phyloP scores from a whole-genome alignment of 768 basidiomycete species.

The Mycena haematopus region DNA sequence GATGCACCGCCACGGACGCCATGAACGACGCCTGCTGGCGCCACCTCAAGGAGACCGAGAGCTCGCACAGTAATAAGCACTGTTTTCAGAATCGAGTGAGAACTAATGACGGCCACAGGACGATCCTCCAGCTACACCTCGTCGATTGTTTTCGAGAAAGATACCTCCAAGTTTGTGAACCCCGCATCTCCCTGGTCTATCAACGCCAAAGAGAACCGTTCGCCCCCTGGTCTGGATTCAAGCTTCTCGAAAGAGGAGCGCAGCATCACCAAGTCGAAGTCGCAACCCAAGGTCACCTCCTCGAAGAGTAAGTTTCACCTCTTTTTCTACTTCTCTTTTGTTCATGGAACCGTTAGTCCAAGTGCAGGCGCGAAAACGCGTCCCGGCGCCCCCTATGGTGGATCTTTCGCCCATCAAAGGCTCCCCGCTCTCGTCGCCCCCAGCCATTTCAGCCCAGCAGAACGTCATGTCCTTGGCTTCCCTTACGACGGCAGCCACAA shows the following conservation, averaged over 20 bases:
- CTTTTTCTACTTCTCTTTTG: neutral
- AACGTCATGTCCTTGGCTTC: slow-evolving; percentile 42
- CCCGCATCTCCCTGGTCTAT: slow-evolving; percentile 39
- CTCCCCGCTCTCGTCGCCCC: slow-evolving; percentile 54
- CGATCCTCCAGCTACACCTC: slow-evolving; percentile 56
- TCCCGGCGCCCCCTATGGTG: slow-evolving; percentile 38
- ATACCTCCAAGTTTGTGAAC: slow-evolving; percentile 47
- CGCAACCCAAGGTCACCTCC: slow-evolving; percentile 50
- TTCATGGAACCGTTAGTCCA: slow-evolving; percentile 23
- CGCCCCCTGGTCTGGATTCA: slow-evolving; percentile 43
- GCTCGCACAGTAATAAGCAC: slow-evolving; percentile 48
- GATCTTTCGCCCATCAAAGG: slow-evolving; percentile 61
- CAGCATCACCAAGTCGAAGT: slow-evolving; percentile 46
- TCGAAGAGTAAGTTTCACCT: slow-evolving; percentile 42
- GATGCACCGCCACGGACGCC: slow-evolving; percentile 71
- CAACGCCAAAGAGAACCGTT: slow-evolving; percentile 38
- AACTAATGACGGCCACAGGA: slow-evolving; percentile 37
- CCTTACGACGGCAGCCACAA: slow-evolving; percentile 33
- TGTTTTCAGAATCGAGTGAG: neutral
- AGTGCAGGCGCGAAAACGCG: slow-evolving; percentile 47
- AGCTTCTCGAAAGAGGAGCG: slow-evolving; percentile 28
- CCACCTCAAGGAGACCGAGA: slow-evolving; percentile 35
- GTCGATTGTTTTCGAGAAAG: slow-evolving; percentile 58
- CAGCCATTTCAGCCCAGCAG: slow-evolving; percentile 40
- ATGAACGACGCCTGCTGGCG: slow-evolving; percentile 76